A percentile compares a stretch with the other conserved stretches of the same genome.
Conservation (phyloP, 306 rosid species). For the Dalbergia oliveri region DNA sequence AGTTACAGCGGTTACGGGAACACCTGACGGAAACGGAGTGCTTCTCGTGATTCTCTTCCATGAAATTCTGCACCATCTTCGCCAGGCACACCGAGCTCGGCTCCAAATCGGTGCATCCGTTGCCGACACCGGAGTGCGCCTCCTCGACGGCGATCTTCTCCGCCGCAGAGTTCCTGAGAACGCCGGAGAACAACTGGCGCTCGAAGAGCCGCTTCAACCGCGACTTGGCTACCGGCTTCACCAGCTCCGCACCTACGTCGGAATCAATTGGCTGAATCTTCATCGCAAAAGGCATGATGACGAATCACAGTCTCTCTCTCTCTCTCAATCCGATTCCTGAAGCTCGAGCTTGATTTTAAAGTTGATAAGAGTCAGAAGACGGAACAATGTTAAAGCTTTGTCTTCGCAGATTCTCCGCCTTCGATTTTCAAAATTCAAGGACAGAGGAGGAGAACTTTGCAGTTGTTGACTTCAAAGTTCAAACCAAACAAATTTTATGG, state of each 20-base stretch:
- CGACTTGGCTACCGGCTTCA: conserved; percentile 75
- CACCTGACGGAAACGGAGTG: conserved; percentile 56
- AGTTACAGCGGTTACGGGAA: conserved; percentile 69
- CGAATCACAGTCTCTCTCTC: conserved; percentile 2
- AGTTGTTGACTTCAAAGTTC: conserved; percentile 45
- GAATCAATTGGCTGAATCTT: conserved; percentile 90
- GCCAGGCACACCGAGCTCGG: conserved; percentile 80
- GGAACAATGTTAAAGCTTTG: conserved; percentile 19
- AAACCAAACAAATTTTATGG: conserved; percentile 32
- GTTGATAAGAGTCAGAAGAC: conserved; percentile 21
- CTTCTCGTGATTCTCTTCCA: conserved; percentile 77
- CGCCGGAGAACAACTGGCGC: conserved; percentile 78
- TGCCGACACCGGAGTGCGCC: conserved; percentile 40
- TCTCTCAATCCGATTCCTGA: conserved; percentile 42
- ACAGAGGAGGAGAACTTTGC: conserved; percentile 18
- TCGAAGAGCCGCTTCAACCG: conserved; percentile 82
- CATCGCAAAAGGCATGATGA: conserved; percentile 70
- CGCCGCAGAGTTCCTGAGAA: conserved; percentile 53
- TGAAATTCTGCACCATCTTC: conserved; percentile 87
- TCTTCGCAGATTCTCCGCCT: conserved; percentile 33
- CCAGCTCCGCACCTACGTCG: conserved; percentile 54
- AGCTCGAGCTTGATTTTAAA: conserved; percentile 41
- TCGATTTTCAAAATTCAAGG: conserved; percentile 51
- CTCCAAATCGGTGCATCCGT: conserved; percentile 59
- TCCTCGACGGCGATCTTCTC: conserved; percentile 58